A percentile compares a stretch with the other conserved stretches of the same genome.
Conservation (phyloP, 2,329 filamentous ascomycete genomes). For the Alternaria triticina region DNA sequence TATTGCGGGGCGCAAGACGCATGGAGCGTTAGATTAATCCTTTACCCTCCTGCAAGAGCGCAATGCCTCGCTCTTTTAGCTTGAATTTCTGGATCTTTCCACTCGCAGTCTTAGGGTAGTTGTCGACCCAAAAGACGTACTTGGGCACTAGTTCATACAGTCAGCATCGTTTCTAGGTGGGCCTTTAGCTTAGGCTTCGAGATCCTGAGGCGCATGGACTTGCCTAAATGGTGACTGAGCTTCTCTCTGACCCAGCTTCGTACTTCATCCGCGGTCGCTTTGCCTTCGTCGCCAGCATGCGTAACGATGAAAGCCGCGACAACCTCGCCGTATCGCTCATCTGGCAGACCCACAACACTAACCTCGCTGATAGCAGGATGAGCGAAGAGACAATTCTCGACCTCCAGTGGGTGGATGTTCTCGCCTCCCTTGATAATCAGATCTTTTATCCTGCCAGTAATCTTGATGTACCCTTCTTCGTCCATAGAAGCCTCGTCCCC, state of each 20-base stretch:
- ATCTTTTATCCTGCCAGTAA: conserved; percentile 93
- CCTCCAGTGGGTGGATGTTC: conserved; percentile 92
- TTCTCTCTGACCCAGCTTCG: conserved; percentile 73
- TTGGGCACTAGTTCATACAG: conserved; percentile 65
- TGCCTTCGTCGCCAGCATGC: conserved; percentile 42
- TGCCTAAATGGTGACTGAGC: conserved; percentile 73
- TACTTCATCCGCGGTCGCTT: conserved; percentile 65
- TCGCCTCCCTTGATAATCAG: conserved; percentile 94
- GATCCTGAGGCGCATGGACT: conserved; percentile 29
- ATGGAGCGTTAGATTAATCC: conserved; percentile 11
- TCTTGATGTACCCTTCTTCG: conserved; percentile 79
- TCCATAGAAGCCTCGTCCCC: conserved; percentile 93
- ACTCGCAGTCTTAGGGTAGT: conserved; percentile 93
- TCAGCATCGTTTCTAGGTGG: neutral
- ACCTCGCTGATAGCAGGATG: conserved; percentile 75
- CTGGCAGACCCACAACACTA: conserved; percentile 82
- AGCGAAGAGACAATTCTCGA: conserved; percentile 85
- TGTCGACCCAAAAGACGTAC: conserved; percentile 83
- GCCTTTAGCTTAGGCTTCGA: neutral
- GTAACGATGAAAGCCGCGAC: conserved; percentile 82
- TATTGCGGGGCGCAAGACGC: neutral
- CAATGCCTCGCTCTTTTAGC: conserved; percentile 69
- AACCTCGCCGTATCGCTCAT: conserved; percentile 82
- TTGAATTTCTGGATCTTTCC: conserved; percentile 98
- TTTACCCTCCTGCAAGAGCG: conserved; percentile 30